These are phyloP conservation scores for Capsicum baccatum DNA, from an alignment of 257 asterid genomes.

Conservation along the genomic window DNA sequence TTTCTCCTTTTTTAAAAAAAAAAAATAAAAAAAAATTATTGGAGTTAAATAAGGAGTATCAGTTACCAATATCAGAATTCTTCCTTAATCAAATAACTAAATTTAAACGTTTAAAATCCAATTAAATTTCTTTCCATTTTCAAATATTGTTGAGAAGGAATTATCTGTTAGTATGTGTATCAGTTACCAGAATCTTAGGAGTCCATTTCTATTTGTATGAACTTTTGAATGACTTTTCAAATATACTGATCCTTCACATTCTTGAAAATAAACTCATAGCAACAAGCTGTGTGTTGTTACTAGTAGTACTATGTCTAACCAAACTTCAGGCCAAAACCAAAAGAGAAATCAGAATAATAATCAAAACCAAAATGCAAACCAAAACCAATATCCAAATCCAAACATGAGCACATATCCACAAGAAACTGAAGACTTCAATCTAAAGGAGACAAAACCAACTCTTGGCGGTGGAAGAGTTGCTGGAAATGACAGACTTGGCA, in stretches of 20 bases:
- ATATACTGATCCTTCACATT: neutral
- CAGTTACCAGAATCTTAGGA: slow-evolving; percentile 19
- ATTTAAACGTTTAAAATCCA: neutral
- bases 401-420: neutral
- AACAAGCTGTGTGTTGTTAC: neutral
- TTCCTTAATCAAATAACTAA: neutral
- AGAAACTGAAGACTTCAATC: slow-evolving; percentile 58
- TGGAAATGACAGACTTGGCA: slow-evolving; percentile 61
- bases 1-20: neutral
- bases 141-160: neutral
- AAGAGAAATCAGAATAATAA: slow-evolving; percentile 30
- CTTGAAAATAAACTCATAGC: neutral
- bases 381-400: slow-evolving; percentile 32
- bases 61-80: neutral
- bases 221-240: neutral
- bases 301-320: slow-evolving; percentile 11
- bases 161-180: neutral
- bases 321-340: slow-evolving; percentile 27
- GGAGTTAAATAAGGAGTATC: neutral
- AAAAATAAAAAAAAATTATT: neutral
- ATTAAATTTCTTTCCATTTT: neutral
- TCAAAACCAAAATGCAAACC: slow-evolving; percentile 37
- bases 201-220: neutral
- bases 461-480: slow-evolving; percentile 82
- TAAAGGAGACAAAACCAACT: slow-evolving; percentile 78